Conservation (phyloP, 345 rosid species). For the Chamaenerion angustifolium region DNA sequence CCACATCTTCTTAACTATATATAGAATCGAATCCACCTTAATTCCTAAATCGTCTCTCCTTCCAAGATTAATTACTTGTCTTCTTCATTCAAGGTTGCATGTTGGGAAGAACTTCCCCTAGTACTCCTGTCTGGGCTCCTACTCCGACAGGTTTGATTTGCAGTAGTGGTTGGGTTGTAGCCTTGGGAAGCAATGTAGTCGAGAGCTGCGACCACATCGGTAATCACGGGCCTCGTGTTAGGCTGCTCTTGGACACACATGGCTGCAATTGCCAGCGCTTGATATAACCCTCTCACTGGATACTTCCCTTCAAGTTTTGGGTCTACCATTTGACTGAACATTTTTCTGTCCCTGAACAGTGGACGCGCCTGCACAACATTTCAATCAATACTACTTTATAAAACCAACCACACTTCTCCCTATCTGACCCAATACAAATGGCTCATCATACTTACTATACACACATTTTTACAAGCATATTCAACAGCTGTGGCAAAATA, state of each 20-base stretch:
- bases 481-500: too few species aligned
- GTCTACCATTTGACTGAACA: slow-evolving; percentile 60
- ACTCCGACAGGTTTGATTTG: too few species aligned
- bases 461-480: too few species aligned
- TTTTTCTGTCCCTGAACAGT: slow-evolving; percentile 65
- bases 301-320: slow-evolving; percentile 63
- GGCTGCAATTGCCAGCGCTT: slow-evolving; percentile 82
- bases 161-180: slow-evolving; percentile 23
- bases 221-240: slow-evolving; percentile 50
- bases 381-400: neutral
- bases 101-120: slow-evolving; percentile 12
- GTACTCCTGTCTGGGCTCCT: too few species aligned
- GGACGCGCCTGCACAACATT: slow-evolving; percentile 60
- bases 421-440: too few species aligned
- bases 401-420: too few species aligned
- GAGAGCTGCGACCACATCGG: slow-evolving; percentile 73
- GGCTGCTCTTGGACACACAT: slow-evolving; percentile 96
- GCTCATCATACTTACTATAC: too few species aligned
- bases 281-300: slow-evolving; percentile 68
- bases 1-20: too few species aligned
- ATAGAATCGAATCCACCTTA: too few species aligned
- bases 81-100: too few species aligned
- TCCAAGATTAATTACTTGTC: too few species aligned
- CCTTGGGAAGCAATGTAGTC: slow-evolving; percentile 57
- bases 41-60: too few species aligned